Evolutionary conservation across 1,284 basidiomycete genomes (phyloP).

Genomic region (Athelia psychrophila): DNA sequence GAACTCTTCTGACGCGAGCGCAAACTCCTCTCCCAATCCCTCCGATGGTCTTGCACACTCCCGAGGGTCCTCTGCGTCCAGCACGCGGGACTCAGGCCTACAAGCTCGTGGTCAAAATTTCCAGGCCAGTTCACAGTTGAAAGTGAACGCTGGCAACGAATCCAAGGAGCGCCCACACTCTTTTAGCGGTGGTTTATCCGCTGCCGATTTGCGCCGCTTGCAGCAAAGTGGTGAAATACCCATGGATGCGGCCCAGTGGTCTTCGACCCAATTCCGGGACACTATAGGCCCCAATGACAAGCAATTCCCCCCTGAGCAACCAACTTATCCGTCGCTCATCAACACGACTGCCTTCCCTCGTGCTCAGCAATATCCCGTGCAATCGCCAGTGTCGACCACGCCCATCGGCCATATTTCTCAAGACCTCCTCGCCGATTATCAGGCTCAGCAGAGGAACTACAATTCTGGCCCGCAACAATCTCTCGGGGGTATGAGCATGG

Average conservation of each 20-base stretch:
- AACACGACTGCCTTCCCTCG: constrained; percentile 35
- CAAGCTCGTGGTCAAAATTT: constrained; percentile 53
- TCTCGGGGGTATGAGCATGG: constrained; percentile 22
- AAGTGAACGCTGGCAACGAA: constrained; percentile 48
- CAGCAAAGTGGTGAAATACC: constrained; percentile 60
- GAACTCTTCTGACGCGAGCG: constrained; percentile 64
- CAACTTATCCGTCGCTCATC: constrained; percentile 68
- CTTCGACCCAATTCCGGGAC: constrained; percentile 46
- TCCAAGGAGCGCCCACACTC: constrained; percentile 75
- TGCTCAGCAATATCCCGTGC: constrained; percentile 38
- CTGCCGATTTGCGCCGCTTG: constrained; percentile 67
- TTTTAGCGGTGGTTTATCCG: constrained; percentile 72
- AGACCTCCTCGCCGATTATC: constrained; percentile 58
- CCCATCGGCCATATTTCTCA: constrained; percentile 33
- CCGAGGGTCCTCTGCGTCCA: constrained; percentile 70
- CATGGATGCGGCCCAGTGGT: constrained; percentile 36
- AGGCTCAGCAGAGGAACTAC: constrained; percentile 52
- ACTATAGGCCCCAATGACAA: constrained; percentile 31
- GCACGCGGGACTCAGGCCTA: constrained; percentile 51
- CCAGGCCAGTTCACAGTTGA: constrained; percentile 47
- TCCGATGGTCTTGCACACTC: constrained; percentile 68
- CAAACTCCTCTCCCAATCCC: constrained; percentile 67
- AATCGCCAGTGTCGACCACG: constrained; percentile 25
- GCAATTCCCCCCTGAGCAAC: constrained; percentile 45
- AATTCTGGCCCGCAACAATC: constrained; percentile 32